These are phyloP conservation scores for Trypanosomatidae sp. DNA, from an alignment of 208 protist genomes.

Conservation along the genomic window DNA sequence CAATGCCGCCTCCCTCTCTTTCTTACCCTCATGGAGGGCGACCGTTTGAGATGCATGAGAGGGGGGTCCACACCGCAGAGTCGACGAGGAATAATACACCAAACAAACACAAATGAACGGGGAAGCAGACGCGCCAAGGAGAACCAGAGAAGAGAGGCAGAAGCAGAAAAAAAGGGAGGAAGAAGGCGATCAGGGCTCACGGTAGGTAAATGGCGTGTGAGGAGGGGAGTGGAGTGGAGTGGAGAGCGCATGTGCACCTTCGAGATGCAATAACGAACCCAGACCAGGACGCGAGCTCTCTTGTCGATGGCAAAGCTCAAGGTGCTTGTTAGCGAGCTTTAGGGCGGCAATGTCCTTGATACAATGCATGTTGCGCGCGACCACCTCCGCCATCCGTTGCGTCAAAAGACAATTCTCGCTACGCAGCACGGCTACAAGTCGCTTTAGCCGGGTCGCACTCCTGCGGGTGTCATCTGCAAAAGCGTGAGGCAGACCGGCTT, in stretches of 20 bases:
- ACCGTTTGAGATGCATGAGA: neutral
- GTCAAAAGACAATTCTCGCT: constrained; percentile 35
- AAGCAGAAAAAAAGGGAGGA: neutral
- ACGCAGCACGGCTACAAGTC: constrained; percentile 20
- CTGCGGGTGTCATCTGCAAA: neutral
- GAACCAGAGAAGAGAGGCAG: neutral
- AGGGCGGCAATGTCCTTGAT: constrained; percentile 28
- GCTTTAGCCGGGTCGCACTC: constrained; percentile 6
- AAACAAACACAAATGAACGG: neutral
- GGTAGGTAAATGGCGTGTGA: neutral
- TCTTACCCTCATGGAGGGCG: neutral
- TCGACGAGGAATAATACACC: neutral
- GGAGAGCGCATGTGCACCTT: neutral
- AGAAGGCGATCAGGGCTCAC: neutral
- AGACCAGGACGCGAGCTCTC: neutral
- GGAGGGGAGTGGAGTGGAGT: neutral
- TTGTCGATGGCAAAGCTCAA: neutral
- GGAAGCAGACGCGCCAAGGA: neutral
- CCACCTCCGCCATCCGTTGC: constrained; percentile 23
- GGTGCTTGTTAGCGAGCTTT: constrained; percentile 11
- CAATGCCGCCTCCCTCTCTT: neutral
- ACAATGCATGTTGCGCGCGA: constrained; percentile 25
- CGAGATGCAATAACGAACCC: neutral
- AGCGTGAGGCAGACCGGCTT: neutral
- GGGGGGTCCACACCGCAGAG: neutral